These are phyloP conservation scores for Conringia planisiliqua DNA, from an alignment of 345 rosid genomes.

Conservation along the genomic window DNA sequence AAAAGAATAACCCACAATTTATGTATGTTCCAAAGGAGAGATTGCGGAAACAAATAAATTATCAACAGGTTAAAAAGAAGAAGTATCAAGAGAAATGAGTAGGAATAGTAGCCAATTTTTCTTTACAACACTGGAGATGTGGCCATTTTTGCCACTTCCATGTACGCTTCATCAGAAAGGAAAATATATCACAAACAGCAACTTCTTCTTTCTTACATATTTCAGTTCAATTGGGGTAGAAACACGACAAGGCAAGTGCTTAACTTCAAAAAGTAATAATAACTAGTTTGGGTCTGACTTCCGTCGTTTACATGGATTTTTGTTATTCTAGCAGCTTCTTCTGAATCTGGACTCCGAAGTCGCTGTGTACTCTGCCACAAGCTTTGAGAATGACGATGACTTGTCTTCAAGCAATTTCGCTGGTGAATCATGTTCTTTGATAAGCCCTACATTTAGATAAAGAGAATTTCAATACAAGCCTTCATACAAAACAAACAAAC, in stretches of 20 bases:
- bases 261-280: no score
- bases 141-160: background rate
- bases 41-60: no score
- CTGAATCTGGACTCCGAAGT: conserved; percentile 43
- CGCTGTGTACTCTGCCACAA: conserved; percentile 60
- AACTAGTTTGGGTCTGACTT: background rate
- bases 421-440: conserved; percentile 68
- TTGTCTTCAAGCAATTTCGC: conserved; percentile 48
- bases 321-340: background rate
- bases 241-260: background rate
- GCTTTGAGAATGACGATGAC: conserved; percentile 63
- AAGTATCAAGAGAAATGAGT: background rate
- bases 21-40: background rate
- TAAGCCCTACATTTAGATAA: conserved; percentile 44
- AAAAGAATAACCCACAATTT: background rate
- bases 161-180: background rate
- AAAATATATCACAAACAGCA: background rate
- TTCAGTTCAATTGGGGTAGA: background rate
- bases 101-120: no score
- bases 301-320: background rate
- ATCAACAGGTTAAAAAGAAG: no score
- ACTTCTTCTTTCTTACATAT: background rate
- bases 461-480: background rate
- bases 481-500: background rate
- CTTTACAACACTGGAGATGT: no score